Evolutionary conservation across 192 early-diverging fungal genomes (phyloP).

Genomic region (Pecoramyces ruminantium): DNA sequence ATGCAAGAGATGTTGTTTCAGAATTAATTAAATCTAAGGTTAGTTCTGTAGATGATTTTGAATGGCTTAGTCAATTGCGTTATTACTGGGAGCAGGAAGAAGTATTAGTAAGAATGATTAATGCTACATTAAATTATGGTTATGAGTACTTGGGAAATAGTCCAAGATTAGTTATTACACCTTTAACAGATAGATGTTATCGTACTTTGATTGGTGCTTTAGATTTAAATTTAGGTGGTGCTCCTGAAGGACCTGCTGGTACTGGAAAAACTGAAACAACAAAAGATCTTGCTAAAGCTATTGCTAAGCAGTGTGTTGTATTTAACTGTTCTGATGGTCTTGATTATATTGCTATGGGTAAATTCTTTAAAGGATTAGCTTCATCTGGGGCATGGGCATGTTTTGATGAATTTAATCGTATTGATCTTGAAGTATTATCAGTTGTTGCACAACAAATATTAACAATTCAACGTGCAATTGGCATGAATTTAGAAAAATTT

Average conservation of each 20-base stretch:
- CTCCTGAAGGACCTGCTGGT: conserved; percentile 34
- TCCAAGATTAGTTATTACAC: conserved; percentile 34
- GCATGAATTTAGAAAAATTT: conserved; percentile 27
- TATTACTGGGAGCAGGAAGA: conserved; percentile 44
- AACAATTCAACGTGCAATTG: conserved; percentile 43
- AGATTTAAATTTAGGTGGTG: conserved; percentile 43
- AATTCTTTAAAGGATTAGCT: conserved; percentile 45
- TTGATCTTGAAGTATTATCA: conserved; percentile 40
- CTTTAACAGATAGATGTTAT: conserved; percentile 45
- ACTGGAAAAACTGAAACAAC: conserved; percentile 48
- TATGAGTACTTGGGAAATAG: conserved; percentile 30
- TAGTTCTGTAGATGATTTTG: conserved; percentile 29
- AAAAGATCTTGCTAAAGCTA: conserved; percentile 42
- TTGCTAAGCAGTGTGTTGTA: conserved; percentile 49
- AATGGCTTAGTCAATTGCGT: conserved; percentile 38
- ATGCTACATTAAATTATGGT: conserved; percentile 37
- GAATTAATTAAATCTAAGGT: conserved; percentile 14
- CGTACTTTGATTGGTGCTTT: conserved; percentile 41
- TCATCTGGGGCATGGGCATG: conserved; percentile 45
- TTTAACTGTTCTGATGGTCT: conserved; percentile 53
- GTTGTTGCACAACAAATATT: conserved; percentile 48
- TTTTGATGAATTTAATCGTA: conserved; percentile 50
- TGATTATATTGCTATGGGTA: conserved; percentile 48
- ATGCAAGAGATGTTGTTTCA: conserved; percentile 37
- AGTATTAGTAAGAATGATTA: conserved; percentile 43